Percentiles rank a stretch among this genome's conserved stretches.
These are phyloP conservation scores for Barnettozyma vustinii DNA, from an alignment of 805 yeast species.

Conservation along the genomic window DNA sequence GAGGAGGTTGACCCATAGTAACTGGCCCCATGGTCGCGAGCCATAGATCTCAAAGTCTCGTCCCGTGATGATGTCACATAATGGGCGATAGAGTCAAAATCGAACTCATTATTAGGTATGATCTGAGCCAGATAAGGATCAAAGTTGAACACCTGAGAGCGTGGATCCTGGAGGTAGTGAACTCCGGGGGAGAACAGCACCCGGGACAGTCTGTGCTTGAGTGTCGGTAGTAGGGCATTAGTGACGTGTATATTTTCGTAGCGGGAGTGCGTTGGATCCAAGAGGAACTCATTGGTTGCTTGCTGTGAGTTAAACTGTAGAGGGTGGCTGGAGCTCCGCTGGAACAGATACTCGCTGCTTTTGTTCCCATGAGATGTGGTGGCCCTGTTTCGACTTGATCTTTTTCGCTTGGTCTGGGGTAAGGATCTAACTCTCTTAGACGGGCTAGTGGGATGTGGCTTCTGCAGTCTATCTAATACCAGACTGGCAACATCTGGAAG, in stretches of 20 bases:
- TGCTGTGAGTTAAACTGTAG: not conserved
- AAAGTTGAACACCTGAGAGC: constrained; percentile 71
- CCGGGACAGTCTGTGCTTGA: constrained; percentile 63
- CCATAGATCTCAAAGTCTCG: constrained; percentile 40
- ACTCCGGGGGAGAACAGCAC: constrained; percentile 78
- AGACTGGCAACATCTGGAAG: not conserved
- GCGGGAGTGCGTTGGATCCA: not conserved
- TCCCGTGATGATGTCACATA: constrained; percentile 73
- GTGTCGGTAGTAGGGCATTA: constrained; percentile 34
- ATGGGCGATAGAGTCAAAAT: constrained; percentile 47
- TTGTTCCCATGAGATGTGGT: not conserved
- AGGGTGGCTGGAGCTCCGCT: not conserved
- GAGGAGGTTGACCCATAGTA: constrained; percentile 85
- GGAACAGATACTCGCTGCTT: not conserved
- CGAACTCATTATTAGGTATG: constrained; percentile 59
- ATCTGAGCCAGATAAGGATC: constrained; percentile 53
- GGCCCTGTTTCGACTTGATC: not conserved
- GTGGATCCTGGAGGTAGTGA: constrained; percentile 71
- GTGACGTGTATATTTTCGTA: not conserved
- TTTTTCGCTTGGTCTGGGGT: not conserved
- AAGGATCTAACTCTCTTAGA: not conserved
- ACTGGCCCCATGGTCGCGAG: constrained; percentile 28
- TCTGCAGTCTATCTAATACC: not conserved
- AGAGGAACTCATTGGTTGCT: not conserved
- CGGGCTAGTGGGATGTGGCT: not conserved